Evolutionary conservation across 2,329 filamentous ascomycete species (phyloP).

Genomic region (Aspergillus piperis): DNA sequence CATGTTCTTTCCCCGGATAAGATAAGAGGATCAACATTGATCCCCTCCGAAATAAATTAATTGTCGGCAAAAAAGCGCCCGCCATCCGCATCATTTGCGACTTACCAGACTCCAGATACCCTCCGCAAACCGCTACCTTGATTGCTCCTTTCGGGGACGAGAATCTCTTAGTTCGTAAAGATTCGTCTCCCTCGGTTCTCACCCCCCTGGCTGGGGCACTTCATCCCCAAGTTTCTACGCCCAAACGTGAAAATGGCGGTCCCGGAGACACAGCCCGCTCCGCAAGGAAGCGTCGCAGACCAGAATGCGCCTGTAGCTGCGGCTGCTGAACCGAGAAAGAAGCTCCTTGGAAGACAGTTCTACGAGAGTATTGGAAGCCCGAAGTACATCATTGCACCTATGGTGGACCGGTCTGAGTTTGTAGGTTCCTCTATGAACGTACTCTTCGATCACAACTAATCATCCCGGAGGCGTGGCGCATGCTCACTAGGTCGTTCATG

Average conservation of each 20-base stretch:
- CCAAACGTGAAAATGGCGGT: conserved; percentile 31
- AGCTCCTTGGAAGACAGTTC: conserved; percentile 82
- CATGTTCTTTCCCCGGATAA: conserved; percentile 24
- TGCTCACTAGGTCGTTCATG: conserved; percentile 92
- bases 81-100: conserved; percentile 7
- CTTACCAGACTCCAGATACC: background rate
- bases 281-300: conserved; percentile 20
- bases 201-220: conserved; percentile 32
- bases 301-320: conserved; percentile 23
- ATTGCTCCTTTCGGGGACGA: background rate
- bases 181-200: conserved; percentile 34
- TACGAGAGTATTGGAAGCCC: conserved; percentile 94
- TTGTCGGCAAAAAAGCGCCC: conserved; percentile 25
- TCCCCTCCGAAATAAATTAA: conserved; percentile 27
- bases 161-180: conserved; percentile 21
- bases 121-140: background rate
- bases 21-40: conserved; percentile 30
- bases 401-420: conserved; percentile 99
- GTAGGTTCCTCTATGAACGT: conserved; percentile 54
- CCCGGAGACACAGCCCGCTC: conserved; percentile 21
- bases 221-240: conserved; percentile 12
- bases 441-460: conserved; percentile 11
- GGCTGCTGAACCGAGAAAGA: conserved; percentile 42
- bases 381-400: conserved; percentile 87
- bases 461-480: conserved; percentile 77